Evolutionary conservation across 176 grass and related monocot species (phyloP).

Genomic region (Alloteropsis semialata): DNA sequence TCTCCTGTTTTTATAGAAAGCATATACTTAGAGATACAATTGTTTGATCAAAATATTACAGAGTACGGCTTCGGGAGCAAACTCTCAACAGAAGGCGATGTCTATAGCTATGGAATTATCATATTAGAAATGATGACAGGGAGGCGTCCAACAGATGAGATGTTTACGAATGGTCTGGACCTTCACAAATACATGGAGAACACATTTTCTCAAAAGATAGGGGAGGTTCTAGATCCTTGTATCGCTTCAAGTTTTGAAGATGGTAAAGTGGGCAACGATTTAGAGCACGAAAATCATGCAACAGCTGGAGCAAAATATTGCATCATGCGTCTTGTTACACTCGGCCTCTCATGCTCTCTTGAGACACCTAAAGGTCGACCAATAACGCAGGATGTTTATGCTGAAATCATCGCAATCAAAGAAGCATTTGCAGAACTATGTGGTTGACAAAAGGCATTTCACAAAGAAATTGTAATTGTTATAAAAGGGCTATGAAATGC

Average conservation of each 20-base stretch:
- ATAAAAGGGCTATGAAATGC: too few relatives aligned
- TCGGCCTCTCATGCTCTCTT: slow-evolving; percentile 39
- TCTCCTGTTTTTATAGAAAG: neutral
- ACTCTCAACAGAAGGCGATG: slow-evolving; percentile 36
- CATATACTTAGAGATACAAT: neutral
- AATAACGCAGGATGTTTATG: slow-evolving; percentile 38
- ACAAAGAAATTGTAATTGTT: too few relatives aligned
- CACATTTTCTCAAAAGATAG: slow-evolving; percentile 10
- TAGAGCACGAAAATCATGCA: neutral
- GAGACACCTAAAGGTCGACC: slow-evolving; percentile 41
- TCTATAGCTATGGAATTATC: slow-evolving; percentile 62
- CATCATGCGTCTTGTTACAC: slow-evolving; percentile 26
- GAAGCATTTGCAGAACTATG: neutral
- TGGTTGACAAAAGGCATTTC: neutral
- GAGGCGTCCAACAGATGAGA: slow-evolving; percentile 38
- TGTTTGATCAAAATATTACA: neutral
- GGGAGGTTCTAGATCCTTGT: slow-evolving; percentile 10
- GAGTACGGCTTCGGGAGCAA: slow-evolving; percentile 49
- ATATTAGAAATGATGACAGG: slow-evolving; percentile 53
- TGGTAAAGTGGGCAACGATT: neutral
- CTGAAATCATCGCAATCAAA: slow-evolving; percentile 24
- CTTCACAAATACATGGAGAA: slow-evolving; percentile 40
- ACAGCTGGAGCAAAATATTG: neutral
- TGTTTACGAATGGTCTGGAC: slow-evolving; percentile 42
- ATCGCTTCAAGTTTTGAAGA: slow-evolving; percentile 8